Base-by-base conservation (phyloP, 1,284 basidiomycete genomes). In the Tetrapyrgos nigripes region DNA sequence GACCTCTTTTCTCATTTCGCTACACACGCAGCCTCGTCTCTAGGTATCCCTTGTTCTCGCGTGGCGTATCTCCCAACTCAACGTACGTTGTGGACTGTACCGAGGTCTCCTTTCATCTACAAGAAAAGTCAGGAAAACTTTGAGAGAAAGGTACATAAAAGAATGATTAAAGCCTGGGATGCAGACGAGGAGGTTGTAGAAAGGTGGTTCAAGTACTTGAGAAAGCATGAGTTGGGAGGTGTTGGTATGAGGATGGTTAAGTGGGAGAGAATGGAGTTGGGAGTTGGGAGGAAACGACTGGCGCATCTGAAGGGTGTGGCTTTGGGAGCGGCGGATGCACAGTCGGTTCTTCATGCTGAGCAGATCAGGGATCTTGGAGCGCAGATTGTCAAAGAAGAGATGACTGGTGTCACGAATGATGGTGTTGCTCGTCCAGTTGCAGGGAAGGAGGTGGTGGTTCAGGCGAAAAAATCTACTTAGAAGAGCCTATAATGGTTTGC, bases 61-160 rank as follows among this genome's bases (percentile, higher is more conserved):
- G 82, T 89, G 2, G 85, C 84, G 2, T 74, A 77, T 2, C 84
- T 98, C 0, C 96, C 96, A 0, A 93, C 86, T 1, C 83, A 89
- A 64, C 89, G 91, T 24, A 83, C 84, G 8, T 78, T 98, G 9
- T 95, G 93, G 88, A 98, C 97, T 0, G 96, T 98, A 13, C 83
- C 86, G 10, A 86, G 90, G 45, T 86, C 87, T 3, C 96, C 96
- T 3, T 98, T 98, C 74, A 90, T 89, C 8, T 91, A 97, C 76
- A 99, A 99, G 74, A 98, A 97, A 77, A 82, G 85, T 21, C 96
- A 98, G 76, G 96, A 99, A 79, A 98, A 98, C 78, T 99, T 98
- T 73, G 91, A 95, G 75, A 79, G 94, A 29, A 83, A 81, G 68
- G 91, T 92, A 56, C 92, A 97, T 71, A 92, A 91, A 68, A 83